Percentiles rank a stretch among this genome's conserved stretches.
phyloP scores from a whole-genome alignment of 2,329 filamentous ascomycete genomes.

The Colletotrichum lini region DNA sequence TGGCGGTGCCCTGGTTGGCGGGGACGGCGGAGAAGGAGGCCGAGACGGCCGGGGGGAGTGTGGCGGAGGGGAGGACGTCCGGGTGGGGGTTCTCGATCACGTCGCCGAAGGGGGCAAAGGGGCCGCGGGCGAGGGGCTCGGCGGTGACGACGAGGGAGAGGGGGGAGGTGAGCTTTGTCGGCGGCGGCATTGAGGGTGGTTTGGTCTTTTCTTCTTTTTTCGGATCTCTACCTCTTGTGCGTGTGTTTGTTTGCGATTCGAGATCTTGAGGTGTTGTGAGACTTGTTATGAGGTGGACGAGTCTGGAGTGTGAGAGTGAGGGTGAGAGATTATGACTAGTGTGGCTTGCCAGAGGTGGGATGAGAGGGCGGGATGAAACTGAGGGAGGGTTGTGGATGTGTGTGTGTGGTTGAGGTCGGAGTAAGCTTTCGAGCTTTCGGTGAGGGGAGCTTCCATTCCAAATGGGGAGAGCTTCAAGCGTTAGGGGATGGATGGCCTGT shows the following conservation, averaged over 20 bases:
- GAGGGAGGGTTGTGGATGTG: not conserved
- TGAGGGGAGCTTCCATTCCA: constrained; percentile 16
- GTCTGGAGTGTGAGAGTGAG: not conserved
- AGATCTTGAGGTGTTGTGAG: not conserved
- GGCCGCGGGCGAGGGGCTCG: constrained; percentile 74
- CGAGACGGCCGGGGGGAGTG: constrained; percentile 56
- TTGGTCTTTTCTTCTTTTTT: not conserved
- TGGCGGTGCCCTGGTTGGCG: constrained; percentile 89
- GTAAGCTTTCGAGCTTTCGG: constrained; percentile 15
- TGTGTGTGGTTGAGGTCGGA: constrained; percentile 18
- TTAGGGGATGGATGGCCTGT: constrained; percentile 20
- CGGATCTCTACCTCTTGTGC: too few species aligned
- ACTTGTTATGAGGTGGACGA: not conserved
- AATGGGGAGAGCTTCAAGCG: constrained; percentile 19
- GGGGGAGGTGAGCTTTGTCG: constrained; percentile 28
- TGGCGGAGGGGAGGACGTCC: constrained; percentile 64
- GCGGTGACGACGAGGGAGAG: constrained; percentile 64
- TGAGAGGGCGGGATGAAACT: not conserved
- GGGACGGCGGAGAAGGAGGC: constrained; percentile 66
- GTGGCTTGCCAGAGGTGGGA: not conserved
- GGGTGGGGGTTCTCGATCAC: constrained; percentile 82
- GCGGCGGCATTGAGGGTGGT: constrained; percentile 20
- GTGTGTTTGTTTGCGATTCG: not conserved
- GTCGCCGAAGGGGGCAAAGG: constrained; percentile 86
- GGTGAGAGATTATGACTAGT: not conserved